A percentile compares a stretch with the other conserved stretches of the same genome.
phyloP scores from a whole-genome alignment of 805 yeast genomes.

The Yamadazyma kitorensis region DNA sequence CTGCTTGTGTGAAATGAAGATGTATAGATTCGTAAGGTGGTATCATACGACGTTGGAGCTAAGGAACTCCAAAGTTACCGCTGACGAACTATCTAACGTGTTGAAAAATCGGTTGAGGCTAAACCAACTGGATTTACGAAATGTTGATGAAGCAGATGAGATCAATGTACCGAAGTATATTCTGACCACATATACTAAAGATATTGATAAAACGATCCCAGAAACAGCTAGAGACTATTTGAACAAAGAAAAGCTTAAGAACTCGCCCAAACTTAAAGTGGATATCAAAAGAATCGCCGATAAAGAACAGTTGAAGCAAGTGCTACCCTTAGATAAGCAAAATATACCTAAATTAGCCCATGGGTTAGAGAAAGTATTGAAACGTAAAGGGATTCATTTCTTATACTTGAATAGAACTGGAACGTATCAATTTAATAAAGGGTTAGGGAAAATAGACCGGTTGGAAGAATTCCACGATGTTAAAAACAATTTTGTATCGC shows the following conservation, averaged over 20 bases:
- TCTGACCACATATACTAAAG: constrained; percentile 3
- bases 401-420: constrained; percentile 75
- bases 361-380: constrained; percentile 66
- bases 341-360: constrained; percentile 60
- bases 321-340: constrained; percentile 16
- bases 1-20: not conserved
- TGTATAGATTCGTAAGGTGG: constrained; percentile 1
- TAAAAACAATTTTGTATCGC: constrained; percentile 57
- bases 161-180: constrained; percentile 3
- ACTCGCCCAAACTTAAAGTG: constrained; percentile 1
- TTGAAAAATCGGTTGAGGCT: constrained; percentile 9
- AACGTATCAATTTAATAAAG: constrained; percentile 65
- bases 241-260: not conserved
- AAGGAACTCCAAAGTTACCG: constrained; percentile 6
- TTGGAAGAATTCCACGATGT: constrained; percentile 62
- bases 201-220: constrained; percentile 4
- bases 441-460: constrained; percentile 56
- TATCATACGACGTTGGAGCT: constrained; percentile 1
- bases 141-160: constrained; percentile 4
- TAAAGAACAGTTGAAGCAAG: constrained; percentile 10
- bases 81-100: constrained; percentile 9
- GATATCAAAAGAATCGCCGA: constrained; percentile 2
- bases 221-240: not conserved
- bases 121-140: constrained; percentile 2
- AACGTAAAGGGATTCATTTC: constrained; percentile 79